Conservation (phyloP, 176 grass and related monocot species). For the Triticum dicoccoides region DNA sequence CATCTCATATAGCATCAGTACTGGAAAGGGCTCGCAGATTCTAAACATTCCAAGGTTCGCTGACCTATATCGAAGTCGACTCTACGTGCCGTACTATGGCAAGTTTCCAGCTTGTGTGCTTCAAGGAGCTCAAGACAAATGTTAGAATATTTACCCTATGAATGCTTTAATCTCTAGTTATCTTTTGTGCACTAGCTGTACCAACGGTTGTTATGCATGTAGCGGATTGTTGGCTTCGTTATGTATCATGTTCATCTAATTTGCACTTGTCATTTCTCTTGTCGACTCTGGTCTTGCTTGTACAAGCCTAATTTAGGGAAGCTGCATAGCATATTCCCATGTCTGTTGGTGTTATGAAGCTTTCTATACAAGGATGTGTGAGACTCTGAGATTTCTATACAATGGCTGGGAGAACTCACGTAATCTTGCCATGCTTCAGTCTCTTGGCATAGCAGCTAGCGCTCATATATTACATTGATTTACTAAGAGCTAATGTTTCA, state of each 20-base stretch:
- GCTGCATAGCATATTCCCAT: too few species aligned
- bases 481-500: too few species aligned
- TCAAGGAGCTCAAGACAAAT: not conserved
- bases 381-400: not conserved
- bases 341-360: not conserved
- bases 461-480: not conserved
- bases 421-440: not conserved
- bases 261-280: not conserved
- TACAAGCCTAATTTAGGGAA: not conserved
- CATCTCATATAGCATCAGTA: constrained; percentile 15
- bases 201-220: not conserved
- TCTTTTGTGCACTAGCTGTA: not conserved
- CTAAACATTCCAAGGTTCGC: not conserved
- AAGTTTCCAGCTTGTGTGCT: not conserved
- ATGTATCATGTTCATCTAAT: not conserved
- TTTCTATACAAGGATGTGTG: not conserved
- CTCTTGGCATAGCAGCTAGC: not conserved
- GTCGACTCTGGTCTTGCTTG: not conserved
- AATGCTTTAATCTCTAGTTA: not conserved
- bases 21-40: not conserved
- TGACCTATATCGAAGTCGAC: too few species aligned
- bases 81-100: not conserved
- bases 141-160: not conserved
- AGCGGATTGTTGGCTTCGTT: not conserved
- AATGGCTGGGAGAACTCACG: not conserved